Evolutionary conservation across 1,284 basidiomycete species (phyloP), one percentile per base, ranked within the genome.

Genomic region (Schizopora paradoxa): DNA sequence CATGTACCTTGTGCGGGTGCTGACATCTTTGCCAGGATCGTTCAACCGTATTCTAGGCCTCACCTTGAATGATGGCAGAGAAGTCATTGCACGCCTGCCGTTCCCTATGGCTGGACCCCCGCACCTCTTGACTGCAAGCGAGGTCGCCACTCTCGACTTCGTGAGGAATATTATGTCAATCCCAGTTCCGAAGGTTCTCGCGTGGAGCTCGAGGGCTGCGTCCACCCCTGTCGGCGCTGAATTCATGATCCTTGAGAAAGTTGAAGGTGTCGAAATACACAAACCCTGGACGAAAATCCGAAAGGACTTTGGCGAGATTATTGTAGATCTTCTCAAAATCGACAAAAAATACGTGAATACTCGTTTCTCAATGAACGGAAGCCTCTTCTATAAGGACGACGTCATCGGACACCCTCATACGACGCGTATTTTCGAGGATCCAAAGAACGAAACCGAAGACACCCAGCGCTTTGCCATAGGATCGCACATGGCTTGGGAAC

Each of bases 91-190:
- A 10, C 58, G 61, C 14, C 47, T 68, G 23, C 65, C 65, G 2
- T 55, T 43, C 29, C 51, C 57, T 16, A 33, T 65, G 16, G 61
- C 60, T 13, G 62, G 62, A 6, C 61, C 65, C 18, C 43, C 60
- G 3, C 58, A 59, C 43, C 49, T 62, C 34, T 54, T 55, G 10
- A 68, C 62, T 5, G 65, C 68, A 1, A 67, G 66, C 54, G 67
- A 69, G 51, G 65, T 68, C 13, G 67, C 68, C 8, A 70, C 67
- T 4, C 58, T 68, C 50, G 57, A 65, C 34, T 68, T 60, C 48
- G 54, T 57, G 10, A 59, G 63, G 23, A 47, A 56, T 18, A 52
- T 54, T 2, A 57, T 66, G 16, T 42, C 51, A 11, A 36, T 67
- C 6, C 65, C 61, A 10, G 60, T 61, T 21, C 68, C 68, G 4